Evolutionary conservation across 306 rosid species (phyloP).

Genomic region (Vicia faba): DNA sequence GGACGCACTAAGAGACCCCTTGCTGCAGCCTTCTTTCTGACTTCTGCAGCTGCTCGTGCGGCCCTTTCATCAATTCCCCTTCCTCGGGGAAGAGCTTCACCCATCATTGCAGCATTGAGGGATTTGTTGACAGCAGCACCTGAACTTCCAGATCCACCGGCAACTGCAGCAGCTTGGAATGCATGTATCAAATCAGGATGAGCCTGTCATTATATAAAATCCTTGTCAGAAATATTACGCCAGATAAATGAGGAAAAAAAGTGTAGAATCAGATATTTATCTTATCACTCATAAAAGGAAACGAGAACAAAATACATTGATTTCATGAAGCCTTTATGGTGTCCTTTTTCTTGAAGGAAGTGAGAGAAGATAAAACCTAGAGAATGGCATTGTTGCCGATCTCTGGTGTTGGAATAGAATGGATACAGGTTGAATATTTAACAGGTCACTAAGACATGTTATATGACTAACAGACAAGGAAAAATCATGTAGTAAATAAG

Average conservation of each 20-base stretch:
- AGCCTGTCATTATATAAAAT: conserved; percentile 52
- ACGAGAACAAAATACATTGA: conserved; percentile 4
- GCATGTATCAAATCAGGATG: conserved; percentile 91
- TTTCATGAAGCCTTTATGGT: not conserved
- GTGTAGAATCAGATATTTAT: not conserved
- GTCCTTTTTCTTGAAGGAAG: not conserved
- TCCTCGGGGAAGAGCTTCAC: conserved; percentile 78
- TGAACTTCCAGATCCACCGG: conserved; percentile 88
- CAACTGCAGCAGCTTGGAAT: conserved; percentile 85
- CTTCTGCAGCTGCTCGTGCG: conserved; percentile 92
- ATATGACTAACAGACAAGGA: not conserved
- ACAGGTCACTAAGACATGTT: not conserved
- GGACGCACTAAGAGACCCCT: conserved; percentile 79
- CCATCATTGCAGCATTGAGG: conserved; percentile 77
- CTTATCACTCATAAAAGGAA: not conserved
- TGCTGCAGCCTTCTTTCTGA: conserved; percentile 92
- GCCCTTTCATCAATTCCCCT: conserved; percentile 97
- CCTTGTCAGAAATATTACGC: conserved; percentile 10
- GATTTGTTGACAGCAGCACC: conserved; percentile 64
- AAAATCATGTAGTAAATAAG: conserved; percentile 1
- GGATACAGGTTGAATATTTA: not conserved
- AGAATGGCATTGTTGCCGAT: not conserved
- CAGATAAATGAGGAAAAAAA: not conserved
- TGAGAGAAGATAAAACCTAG: not conserved
- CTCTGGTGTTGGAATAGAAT: not conserved